Percentiles rank a stretch among this genome's conserved stretches.
These are phyloP conservation scores for Akebia trifoliata DNA, from an alignment of 164 flowering plant species.

Conservation along the genomic window DNA sequence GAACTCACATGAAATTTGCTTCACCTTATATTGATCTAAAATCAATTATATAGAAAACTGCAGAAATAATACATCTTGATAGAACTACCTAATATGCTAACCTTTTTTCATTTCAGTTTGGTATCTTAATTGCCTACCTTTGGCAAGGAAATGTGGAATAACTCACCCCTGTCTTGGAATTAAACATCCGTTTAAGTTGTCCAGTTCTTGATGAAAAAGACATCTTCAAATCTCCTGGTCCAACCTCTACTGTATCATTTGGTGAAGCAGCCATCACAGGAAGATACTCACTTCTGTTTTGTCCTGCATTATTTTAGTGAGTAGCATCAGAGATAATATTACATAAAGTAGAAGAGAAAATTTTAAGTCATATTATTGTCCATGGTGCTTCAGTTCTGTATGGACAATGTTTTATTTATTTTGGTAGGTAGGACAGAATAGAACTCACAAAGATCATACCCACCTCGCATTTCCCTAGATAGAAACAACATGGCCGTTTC, in stretches of 20 bases:
- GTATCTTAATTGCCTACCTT: no score
- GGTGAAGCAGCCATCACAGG: conserved; percentile 21
- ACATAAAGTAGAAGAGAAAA: neutral
- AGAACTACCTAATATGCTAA: no score
- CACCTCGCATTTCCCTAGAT: no score
- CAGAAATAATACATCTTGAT: no score
- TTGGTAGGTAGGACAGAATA: neutral
- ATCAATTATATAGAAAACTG: no score
- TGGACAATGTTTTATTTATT: neutral
- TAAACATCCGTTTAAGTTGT: conserved; percentile 53
- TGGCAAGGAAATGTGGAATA: conserved; percentile 8
- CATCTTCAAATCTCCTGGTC: conserved; percentile 75
- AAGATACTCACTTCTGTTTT: conserved; percentile 14
- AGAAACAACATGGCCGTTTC: no score
- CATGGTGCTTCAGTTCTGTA: neutral
- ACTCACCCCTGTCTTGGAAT: conserved; percentile 63
- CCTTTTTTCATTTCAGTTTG: no score
- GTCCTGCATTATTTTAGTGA: conserved; percentile 25
- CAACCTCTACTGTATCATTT: conserved; percentile 61
- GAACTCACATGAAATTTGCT: no score
- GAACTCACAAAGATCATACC: no score
- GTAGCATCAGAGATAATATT: neutral
- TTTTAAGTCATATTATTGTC: neutral
- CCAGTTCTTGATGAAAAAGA: conserved; percentile 63
- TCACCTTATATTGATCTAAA: no score